A percentile compares a stretch with the other conserved stretches of the same genome.
phyloP scores from a whole-genome alignment of 2,329 filamentous ascomycete species.

The Tolypocladium pustulatum region DNA sequence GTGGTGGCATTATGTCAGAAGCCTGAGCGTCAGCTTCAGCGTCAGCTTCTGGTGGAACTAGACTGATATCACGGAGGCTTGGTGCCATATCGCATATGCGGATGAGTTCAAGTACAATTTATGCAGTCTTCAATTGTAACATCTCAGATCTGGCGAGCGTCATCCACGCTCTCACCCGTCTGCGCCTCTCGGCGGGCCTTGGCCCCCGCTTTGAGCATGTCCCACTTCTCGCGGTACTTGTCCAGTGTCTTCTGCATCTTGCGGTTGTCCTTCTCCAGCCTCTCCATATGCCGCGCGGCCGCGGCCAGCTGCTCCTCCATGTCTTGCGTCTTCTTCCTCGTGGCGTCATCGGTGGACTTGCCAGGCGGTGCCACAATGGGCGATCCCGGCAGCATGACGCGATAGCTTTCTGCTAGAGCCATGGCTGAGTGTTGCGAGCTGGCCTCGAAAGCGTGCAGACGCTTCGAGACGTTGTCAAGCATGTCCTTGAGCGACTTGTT shows the following conservation, averaged over 20 bases:
- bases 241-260: constrained; percentile 45
- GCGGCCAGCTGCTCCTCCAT: constrained; percentile 56
- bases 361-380: constrained; percentile 23
- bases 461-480: constrained; percentile 74
- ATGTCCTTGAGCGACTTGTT: constrained; percentile 78
- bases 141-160: constrained; percentile 10
- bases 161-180: constrained; percentile 24
- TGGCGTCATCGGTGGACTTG: constrained; percentile 19
- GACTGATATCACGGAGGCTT: background rate
- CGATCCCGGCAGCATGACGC: constrained; percentile 48
- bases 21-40: constrained; percentile 78
- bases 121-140: background rate
- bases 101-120: background rate
- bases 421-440: constrained; percentile 81
- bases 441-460: constrained; percentile 87
- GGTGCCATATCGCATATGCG: background rate
- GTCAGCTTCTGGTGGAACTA: constrained; percentile 95
- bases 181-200: constrained; percentile 42
- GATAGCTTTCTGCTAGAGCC: constrained; percentile 74
- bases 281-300: constrained; percentile 50
- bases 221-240: constrained; percentile 52
- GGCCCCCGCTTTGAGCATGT: constrained; percentile 49
- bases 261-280: constrained; percentile 51
- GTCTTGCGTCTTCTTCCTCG: constrained; percentile 45
- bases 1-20: constrained; percentile 97